Conservation (phyloP, 2,329 filamentous ascomycete species). For the Pseudogymnoascus sp. region DNA sequence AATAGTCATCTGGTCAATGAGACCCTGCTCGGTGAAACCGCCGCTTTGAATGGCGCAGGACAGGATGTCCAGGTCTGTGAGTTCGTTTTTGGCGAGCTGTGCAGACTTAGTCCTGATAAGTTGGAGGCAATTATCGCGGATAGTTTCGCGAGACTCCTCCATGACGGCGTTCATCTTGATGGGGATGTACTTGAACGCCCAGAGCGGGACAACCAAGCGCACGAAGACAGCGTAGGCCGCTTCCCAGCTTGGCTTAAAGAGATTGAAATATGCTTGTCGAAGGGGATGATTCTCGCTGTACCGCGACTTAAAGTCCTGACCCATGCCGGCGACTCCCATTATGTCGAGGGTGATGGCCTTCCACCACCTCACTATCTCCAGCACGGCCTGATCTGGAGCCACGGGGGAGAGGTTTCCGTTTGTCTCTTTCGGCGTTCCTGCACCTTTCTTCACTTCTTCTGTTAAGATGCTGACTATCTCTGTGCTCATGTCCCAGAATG, state of each 20-base stretch:
- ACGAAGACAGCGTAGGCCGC: slow-evolving; percentile 51
- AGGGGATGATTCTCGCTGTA: slow-evolving; percentile 52
- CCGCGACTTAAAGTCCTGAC: slow-evolving; percentile 61
- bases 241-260: slow-evolving; percentile 46
- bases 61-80: slow-evolving; percentile 62
- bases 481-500: slow-evolving; percentile 72
- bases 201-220: slow-evolving; percentile 52
- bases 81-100: slow-evolving; percentile 41
- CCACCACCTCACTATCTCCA: slow-evolving; percentile 56
- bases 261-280: slow-evolving; percentile 44
- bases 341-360: slow-evolving; percentile 66
- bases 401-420: slow-evolving; percentile 16
- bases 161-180: slow-evolving; percentile 63
- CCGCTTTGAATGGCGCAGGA: slow-evolving; percentile 71
- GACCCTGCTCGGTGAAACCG: slow-evolving; percentile 66
- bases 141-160: slow-evolving; percentile 43
- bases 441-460: slow-evolving; percentile 35
- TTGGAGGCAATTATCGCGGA: slow-evolving; percentile 58
- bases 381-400: slow-evolving; percentile 29
- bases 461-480: slow-evolving; percentile 60
- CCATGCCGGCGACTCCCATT: slow-evolving; percentile 64
- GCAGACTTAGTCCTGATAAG: slow-evolving; percentile 65
- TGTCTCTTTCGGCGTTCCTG: slow-evolving; percentile 27
- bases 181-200: slow-evolving; percentile 56
- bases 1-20: slow-evolving; percentile 84